Conservation (phyloP, 2,329 filamentous ascomycete genomes). For the Ramichloridium luteum region DNA sequence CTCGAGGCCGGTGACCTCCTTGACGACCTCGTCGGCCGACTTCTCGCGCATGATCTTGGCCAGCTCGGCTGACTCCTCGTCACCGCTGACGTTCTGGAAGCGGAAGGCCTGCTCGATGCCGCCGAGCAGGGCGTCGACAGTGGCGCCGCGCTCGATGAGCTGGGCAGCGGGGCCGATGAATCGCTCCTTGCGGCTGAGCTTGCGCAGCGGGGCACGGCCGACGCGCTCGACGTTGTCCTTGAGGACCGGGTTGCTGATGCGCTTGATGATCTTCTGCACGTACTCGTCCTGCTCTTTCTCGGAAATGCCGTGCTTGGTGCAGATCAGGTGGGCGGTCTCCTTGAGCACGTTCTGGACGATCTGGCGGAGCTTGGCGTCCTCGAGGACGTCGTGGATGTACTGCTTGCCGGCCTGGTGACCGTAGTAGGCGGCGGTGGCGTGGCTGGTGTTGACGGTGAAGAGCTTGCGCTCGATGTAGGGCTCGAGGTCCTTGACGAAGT, state of each 20-base stretch:
- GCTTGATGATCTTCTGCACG: slow-evolving; percentile 79
- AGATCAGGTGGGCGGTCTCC: slow-evolving; percentile 79
- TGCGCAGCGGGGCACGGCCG: slow-evolving; percentile 84
- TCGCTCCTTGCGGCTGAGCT: slow-evolving; percentile 87
- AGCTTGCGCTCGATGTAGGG: slow-evolving; percentile 99
- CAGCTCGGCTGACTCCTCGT: slow-evolving; percentile 78
- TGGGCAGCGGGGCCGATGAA: slow-evolving; percentile 87
- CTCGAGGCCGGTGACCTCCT: slow-evolving; percentile 71
- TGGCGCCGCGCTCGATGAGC: slow-evolving; percentile 68
- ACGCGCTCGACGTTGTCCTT: slow-evolving; percentile 93
- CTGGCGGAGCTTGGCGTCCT: slow-evolving; percentile 64
- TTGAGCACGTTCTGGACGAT: slow-evolving; percentile 68
- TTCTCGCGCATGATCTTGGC: slow-evolving; percentile 72
- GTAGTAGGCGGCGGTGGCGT: slow-evolving; percentile 92
- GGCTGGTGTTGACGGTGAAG: slow-evolving; percentile 97
- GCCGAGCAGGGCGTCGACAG: slow-evolving; percentile 61
- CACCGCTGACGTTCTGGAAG: slow-evolving; percentile 87
- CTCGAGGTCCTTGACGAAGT: slow-evolving; percentile 82
- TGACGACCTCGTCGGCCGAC: slow-evolving; percentile 60
- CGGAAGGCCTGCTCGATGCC: slow-evolving; percentile 85
- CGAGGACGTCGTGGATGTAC: slow-evolving; percentile 80
- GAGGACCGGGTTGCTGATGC: slow-evolving; percentile 86
- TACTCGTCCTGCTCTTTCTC: slow-evolving; percentile 69
- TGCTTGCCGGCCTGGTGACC: slow-evolving; percentile 76
- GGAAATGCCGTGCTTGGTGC: slow-evolving; percentile 71